Conservation (phyloP, 2,329 filamentous ascomycete genomes). For the Paracoccidioides brasiliensis region DNA sequence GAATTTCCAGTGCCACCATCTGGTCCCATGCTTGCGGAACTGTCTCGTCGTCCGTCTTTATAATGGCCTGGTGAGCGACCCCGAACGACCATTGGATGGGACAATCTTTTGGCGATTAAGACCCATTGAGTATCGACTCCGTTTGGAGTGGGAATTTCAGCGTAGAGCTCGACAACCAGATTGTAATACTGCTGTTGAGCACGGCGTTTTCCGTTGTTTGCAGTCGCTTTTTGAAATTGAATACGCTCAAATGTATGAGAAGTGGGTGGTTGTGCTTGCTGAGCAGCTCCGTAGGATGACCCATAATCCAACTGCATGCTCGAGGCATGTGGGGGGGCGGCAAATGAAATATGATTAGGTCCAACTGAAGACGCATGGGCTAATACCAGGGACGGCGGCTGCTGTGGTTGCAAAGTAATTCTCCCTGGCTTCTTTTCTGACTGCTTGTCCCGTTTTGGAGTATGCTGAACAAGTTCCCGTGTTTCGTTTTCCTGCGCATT, state of each 20-base stretch:
- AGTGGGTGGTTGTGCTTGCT: constrained; percentile 26
- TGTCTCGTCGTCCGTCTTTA: constrained; percentile 55
- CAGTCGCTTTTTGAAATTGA: constrained; percentile 86
- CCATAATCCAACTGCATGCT: constrained; percentile 24
- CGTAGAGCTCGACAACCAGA: constrained; percentile 73
- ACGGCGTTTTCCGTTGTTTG: constrained; percentile 82
- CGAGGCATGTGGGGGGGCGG: constrained; percentile 14
- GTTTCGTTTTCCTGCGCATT: constrained; percentile 61
- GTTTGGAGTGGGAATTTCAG: constrained; percentile 41
- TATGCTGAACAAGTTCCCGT: constrained; percentile 80
- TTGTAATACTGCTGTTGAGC: constrained; percentile 90
- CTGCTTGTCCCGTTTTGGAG: constrained; percentile 80
- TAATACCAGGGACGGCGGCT: constrained; percentile 36
- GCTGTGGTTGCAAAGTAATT: constrained; percentile 53
- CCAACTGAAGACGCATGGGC: constrained; percentile 16
- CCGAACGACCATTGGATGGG: constrained; percentile 74
- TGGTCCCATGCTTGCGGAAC: constrained; percentile 57
- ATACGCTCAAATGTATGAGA: constrained; percentile 72
- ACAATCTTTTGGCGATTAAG: constrained; percentile 59
- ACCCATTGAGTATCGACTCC: constrained; percentile 45
- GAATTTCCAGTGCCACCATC: constrained; percentile 44
- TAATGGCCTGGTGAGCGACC: constrained; percentile 73
- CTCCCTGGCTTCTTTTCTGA: constrained; percentile 62
- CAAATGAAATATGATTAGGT: constrained; percentile 17
- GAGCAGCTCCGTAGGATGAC: constrained; percentile 18